Conservation (phyloP, 2,329 filamentous ascomycete species). For the Colletotrichum lini region DNA sequence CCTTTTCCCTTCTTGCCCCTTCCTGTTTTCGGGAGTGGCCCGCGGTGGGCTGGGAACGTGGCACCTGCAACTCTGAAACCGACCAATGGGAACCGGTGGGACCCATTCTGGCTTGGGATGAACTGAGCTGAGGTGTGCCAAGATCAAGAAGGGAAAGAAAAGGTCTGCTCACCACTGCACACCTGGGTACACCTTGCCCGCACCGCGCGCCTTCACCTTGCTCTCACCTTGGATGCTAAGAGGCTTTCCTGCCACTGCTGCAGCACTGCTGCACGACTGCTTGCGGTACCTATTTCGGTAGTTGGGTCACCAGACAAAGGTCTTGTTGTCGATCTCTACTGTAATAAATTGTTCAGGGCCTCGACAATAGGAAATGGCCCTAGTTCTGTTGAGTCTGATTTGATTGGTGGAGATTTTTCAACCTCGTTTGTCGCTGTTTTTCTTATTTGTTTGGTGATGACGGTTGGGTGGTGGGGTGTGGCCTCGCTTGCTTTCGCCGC, state of each 20-base stretch:
- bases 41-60: conserved; percentile 26
- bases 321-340: conserved; percentile 12
- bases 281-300: conserved; percentile 16
- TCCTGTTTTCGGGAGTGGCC: conserved; percentile 38
- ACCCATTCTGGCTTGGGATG: not conserved
- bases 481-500: not conserved
- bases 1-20: not conserved
- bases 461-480: not conserved
- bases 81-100: not conserved
- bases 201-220: not conserved
- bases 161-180: not conserved
- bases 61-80: conserved; percentile 1
- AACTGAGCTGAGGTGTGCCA: not conserved
- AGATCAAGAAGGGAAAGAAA: not conserved
- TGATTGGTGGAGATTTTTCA: not conserved
- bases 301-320: not conserved
- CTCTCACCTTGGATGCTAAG: not conserved
- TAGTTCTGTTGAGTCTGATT: no score
- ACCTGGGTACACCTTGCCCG: not conserved
- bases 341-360: not conserved
- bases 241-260: not conserved
- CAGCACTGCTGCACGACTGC: conserved; percentile 2
- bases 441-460: not conserved
- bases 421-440: not conserved
- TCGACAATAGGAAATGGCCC: not conserved